These are phyloP conservation scores for Urostyla sp. DNA, from an alignment of 73 alveolate genomes.

Conservation along the genomic window DNA sequence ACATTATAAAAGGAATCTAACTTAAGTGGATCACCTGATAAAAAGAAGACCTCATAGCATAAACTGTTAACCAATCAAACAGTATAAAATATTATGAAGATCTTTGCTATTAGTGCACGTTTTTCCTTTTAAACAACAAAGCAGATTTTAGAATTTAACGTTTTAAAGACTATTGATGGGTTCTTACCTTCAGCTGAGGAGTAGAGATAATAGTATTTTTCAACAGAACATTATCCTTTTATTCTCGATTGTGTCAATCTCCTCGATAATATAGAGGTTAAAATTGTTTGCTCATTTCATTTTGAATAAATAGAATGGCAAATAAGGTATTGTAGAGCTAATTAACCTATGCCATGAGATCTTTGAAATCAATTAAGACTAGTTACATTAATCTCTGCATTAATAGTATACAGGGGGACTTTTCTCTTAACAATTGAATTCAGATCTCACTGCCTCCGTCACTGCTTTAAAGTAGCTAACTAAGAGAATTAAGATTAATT, in stretches of 20 bases:
- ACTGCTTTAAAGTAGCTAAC: slow-evolving; percentile 35
- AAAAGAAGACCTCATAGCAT: not conserved
- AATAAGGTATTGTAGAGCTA: slow-evolving; percentile 9
- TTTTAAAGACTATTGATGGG: slow-evolving; percentile 3
- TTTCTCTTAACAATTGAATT: not conserved
- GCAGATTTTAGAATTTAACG: slow-evolving; percentile 4
- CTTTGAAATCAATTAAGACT: slow-evolving; percentile 2
- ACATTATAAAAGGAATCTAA: not conserved
- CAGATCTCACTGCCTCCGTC: slow-evolving; percentile 38
- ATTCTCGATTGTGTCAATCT: slow-evolving; percentile 4
- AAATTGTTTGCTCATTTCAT: slow-evolving; percentile 25
- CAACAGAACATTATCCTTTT: slow-evolving; percentile 34
- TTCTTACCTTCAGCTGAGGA: slow-evolving; percentile 29
- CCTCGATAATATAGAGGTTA: slow-evolving; percentile 21
- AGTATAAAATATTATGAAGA: slow-evolving; percentile 4
- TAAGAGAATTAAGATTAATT: slow-evolving; percentile 20
- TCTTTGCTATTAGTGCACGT: not conserved
- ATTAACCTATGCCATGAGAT: slow-evolving; percentile 32
- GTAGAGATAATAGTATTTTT: slow-evolving; percentile 1
- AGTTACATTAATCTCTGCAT: not conserved
- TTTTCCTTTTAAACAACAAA: slow-evolving; percentile 23
- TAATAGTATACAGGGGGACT: too few relatives aligned
- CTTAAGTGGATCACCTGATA: not conserved
- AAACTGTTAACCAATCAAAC: slow-evolving; percentile 7
- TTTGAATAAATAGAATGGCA: slow-evolving; percentile 22